phyloP scores from a whole-genome alignment of 176 grass and related monocot genomes.

The Oryza australiensis region DNA sequence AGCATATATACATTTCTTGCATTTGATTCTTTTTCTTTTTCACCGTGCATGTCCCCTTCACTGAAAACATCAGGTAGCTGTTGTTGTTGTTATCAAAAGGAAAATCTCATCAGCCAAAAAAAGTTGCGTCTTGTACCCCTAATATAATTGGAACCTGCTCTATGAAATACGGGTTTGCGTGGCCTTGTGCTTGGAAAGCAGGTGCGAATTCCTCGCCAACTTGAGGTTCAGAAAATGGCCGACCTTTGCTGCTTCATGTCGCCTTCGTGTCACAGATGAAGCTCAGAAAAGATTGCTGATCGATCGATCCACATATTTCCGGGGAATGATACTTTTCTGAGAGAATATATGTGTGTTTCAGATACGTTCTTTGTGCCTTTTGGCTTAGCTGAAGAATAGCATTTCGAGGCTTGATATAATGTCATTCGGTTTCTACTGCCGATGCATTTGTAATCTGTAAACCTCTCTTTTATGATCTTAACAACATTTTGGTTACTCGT shows the following conservation, averaged over 20 bases:
- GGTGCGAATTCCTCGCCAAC: slow-evolving; percentile 19
- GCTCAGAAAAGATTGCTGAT: not conserved
- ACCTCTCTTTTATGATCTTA: too few species aligned
- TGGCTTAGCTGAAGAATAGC: not conserved
- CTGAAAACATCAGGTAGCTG: not conserved
- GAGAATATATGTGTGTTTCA: not conserved
- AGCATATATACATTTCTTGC: too few species aligned
- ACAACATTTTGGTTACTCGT: too few species aligned
- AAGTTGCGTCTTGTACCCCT: not conserved
- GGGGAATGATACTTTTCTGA: not conserved
- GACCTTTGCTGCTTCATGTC: not conserved
- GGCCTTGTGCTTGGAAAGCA: slow-evolving; percentile 2
- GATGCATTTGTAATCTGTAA: too few species aligned
- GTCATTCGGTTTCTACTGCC: not conserved
- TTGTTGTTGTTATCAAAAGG: not conserved
- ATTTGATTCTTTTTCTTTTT: not conserved
- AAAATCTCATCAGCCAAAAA: not conserved
- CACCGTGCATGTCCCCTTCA: not conserved
- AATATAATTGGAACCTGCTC: not conserved
- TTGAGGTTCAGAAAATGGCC: slow-evolving; percentile 3
- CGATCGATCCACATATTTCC: not conserved
- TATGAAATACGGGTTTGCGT: not conserved
- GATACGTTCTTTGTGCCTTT: not conserved
- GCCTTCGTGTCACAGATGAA: not conserved
- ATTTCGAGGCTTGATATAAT: not conserved